phyloP scores from a whole-genome alignment of 129 eudicot species.

The Deinandra increscens region DNA sequence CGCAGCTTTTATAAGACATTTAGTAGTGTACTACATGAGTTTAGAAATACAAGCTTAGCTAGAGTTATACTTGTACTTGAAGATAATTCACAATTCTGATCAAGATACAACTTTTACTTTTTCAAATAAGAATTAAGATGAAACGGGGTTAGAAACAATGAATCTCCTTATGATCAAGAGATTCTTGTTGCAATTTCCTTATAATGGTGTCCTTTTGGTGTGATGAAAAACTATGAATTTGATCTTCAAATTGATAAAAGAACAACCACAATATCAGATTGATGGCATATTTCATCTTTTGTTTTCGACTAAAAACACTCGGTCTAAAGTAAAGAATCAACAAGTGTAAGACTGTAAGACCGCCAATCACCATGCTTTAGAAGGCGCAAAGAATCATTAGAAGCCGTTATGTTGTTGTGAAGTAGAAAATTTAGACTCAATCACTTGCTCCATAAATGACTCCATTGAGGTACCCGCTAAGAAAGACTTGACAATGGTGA shows the following conservation, averaged over 20 bases:
- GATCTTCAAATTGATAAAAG: background rate
- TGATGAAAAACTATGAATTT: too few species aligned
- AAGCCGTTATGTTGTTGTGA: constrained; percentile 30
- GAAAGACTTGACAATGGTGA: constrained; percentile 58
- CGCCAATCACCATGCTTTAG: background rate
- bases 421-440: constrained; percentile 5
- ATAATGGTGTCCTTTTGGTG: too few species aligned
- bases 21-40: too few species aligned
- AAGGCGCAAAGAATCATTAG: constrained; percentile 6
- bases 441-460: constrained; percentile 27
- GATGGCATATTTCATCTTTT: background rate
- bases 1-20: too few species aligned
- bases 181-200: too few species aligned
- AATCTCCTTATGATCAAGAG: too few species aligned
- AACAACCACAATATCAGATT: background rate
- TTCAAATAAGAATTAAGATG: too few species aligned
- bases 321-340: background rate
- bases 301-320: background rate
- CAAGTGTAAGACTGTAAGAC: background rate
- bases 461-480: constrained; percentile 72
- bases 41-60: too few species aligned
- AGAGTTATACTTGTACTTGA: too few species aligned
- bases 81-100: too few species aligned
- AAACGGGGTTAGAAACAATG: too few species aligned
- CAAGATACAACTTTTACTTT: too few species aligned